These are phyloP conservation scores for Lithohypha guttulata DNA, from an alignment of 2,329 filamentous ascomycete genomes.

Conservation along the genomic window DNA sequence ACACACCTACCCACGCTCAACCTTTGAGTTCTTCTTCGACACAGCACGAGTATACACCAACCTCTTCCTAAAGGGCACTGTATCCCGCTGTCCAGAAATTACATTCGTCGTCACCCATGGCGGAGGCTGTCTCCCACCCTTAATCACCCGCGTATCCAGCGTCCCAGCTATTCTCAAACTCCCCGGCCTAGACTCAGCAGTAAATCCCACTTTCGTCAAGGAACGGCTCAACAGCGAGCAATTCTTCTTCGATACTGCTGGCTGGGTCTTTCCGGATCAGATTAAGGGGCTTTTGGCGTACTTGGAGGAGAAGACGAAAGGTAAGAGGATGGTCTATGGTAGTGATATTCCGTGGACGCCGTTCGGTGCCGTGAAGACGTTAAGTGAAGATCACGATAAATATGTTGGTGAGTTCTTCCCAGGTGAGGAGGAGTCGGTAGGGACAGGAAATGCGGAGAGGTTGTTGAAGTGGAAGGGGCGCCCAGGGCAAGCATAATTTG, in stretches of 20 bases:
- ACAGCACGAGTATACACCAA: slow-evolving; percentile 40
- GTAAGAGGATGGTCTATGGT: slow-evolving; percentile 18
- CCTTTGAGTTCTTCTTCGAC: slow-evolving; percentile 46
- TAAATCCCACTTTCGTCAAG: slow-evolving; percentile 16
- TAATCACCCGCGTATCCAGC: slow-evolving; percentile 18
- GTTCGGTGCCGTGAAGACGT: slow-evolving; percentile 10
- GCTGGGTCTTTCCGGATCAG: slow-evolving; percentile 20
- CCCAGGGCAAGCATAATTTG: not conserved
- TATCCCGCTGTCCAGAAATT: slow-evolving; percentile 37
- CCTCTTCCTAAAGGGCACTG: slow-evolving; percentile 38
- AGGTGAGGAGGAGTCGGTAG: slow-evolving; percentile 15
- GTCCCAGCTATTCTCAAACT: slow-evolving; percentile 16
- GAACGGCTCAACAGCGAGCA: slow-evolving; percentile 17
- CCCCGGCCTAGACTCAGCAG: slow-evolving; percentile 13
- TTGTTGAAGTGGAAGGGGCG: slow-evolving; percentile 12
- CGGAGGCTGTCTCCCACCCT: slow-evolving; percentile 34
- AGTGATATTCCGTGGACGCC: slow-evolving; percentile 21
- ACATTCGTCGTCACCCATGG: slow-evolving; percentile 40
- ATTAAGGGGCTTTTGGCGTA: slow-evolving; percentile 19
- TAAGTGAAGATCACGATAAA: slow-evolving; percentile 17
- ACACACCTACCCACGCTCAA: slow-evolving; percentile 32
- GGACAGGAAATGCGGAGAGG: slow-evolving; percentile 15
- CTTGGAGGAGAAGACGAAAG: slow-evolving; percentile 10
- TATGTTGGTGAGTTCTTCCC: slow-evolving; percentile 17
- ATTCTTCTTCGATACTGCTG: slow-evolving; percentile 22